These are phyloP conservation scores for Cucumis sativus DNA, from an alignment of 306 rosid genomes.

Conservation along the genomic window Cucumber_9930_V3 NC_026660.2:16968501-16969000, in stretches of 20 bases:
- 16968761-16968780: too few relatives aligned
- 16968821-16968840: not conserved
- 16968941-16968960: not conserved
- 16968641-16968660: not conserved
- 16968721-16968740: not conserved
- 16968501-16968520: not conserved
- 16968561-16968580: not conserved
- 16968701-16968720: not conserved
- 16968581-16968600: not conserved
- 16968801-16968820: not conserved
- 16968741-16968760: not conserved
- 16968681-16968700: not conserved
- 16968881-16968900: not conserved
- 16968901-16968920: not conserved
- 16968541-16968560: not conserved
- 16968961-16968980: not conserved
- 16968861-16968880: not conserved
- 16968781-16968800: not conserved
- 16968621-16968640: not conserved
- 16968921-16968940: not conserved
- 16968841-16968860: not conserved
- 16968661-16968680: not conserved
- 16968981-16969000: too few relatives aligned
- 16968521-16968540: not conserved
- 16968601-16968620: not conserved